Evolutionary conservation across 228 moss, liverwort and hornwort genomes (phyloP), one percentile per base, ranked within the genome.

Genomic region (Sphagnum fallax): DNA sequence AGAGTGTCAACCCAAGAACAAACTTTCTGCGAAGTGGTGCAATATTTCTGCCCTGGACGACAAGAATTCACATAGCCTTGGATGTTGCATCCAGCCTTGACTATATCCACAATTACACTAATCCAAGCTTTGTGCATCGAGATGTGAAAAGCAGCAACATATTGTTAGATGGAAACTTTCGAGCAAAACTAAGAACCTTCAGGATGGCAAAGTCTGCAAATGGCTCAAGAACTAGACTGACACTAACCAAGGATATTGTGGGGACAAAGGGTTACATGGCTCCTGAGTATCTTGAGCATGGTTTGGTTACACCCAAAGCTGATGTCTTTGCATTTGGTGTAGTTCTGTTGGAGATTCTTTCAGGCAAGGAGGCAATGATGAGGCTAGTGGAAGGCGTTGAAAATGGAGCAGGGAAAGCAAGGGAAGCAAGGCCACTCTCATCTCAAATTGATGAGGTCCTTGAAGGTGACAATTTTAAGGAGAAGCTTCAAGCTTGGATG

Each of bases 241-340:
- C 87, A 75, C 81, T 92, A 79, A 92, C 90, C 10, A 71, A 76
- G 61, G 86, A 92, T 63, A 90, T 92, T 65, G 88, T 82, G 49
- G 92, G 92, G 9, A 92, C 92, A 8, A 82, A 90, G 11, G 92
- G 92, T 7, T 92, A 90, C 76, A 90, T 92, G 92, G 90, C 92
- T 52, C 92, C 92, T 5, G 92, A 92, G 75, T 92, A 92, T 62
- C 80, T 88, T 10, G 86, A 78, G 51, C 90, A 92, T 52, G 92
- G 92, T 10, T 65, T 88, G 60, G 90, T 92, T 50, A 80, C 86
- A 9, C 79, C 86, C n/a, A 88, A 90, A 75, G 84, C 84, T 6
- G 92, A 92, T 68, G 92, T 92, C 5, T 92, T 88, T 59, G 78
- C 92, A 4, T 92, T 90, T 47, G 92, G 92, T 18, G 92, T 92